Base-by-base conservation (phyloP, 768 basidiomycete genomes). In the Leccinum boreale region DNA sequence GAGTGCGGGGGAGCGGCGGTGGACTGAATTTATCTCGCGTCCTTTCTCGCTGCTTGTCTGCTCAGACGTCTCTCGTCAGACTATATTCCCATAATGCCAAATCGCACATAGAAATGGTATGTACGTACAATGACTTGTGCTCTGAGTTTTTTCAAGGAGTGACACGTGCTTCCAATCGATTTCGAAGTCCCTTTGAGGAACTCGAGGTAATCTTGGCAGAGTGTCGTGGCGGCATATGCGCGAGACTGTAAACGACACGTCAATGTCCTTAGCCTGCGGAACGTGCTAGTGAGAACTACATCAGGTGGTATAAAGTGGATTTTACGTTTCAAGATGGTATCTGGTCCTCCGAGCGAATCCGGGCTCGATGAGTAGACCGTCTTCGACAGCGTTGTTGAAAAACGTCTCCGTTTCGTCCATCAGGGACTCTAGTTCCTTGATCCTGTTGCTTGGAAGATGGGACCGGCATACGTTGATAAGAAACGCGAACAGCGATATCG, bases 381-480 rank as follows among this genome's bases (percentile, higher is more conserved):
- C 61, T 44, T 62, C 61, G 11, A 58, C 11, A 19, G 50, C 28
- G n/a, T 55, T 46, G 1, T 31, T 45, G 26, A 62, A 55, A 17
- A 17, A 21, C 1, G 28, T 15, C 19, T 62, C 56, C 5, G 55
- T 52, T 24, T 49, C 52, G 0, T 61, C 50, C 44, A 62, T 26
- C 2, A 58, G 4, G 1, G 17, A 29, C 3, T 61, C 61, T 12
- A 62, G n/a, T 2, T 31, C 51, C 21, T 50, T 61, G 42, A 62
- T 62, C 26, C 2, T 60, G 11, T 33, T 31, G 12, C 55, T 56
- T 0, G 59, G 61, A 19, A 62, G 61, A 1, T 44, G 42, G 3
- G 59, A 47, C 7, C 52, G 52, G 0, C 35, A 62, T 15, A 31
- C 23, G 0, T 44, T 53, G 10, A 45, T 1, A 4, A 62, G 28